Conservation (phyloP, 2,329 filamentous ascomycete species). For the Fusarium zealandicum region DNA sequence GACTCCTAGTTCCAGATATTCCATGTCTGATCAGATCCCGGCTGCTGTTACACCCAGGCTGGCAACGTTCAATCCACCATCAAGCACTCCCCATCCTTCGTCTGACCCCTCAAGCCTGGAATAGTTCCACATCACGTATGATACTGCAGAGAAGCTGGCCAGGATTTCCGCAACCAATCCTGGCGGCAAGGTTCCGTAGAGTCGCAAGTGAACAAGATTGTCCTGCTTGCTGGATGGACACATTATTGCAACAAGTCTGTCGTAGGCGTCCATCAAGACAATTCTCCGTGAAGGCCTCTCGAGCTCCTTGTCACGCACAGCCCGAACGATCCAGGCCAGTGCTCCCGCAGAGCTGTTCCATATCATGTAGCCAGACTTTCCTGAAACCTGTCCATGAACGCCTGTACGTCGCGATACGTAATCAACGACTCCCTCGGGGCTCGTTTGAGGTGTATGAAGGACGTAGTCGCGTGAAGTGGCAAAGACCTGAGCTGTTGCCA, state of each 20-base stretch:
- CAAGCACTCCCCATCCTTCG: slow-evolving; percentile 4
- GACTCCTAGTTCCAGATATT: too few species aligned
- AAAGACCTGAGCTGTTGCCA: slow-evolving; percentile 15
- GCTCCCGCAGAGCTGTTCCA: slow-evolving; percentile 14
- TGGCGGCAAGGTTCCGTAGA: background rate
- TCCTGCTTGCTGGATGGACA: background rate
- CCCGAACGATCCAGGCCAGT: slow-evolving; percentile 9
- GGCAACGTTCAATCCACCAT: background rate
- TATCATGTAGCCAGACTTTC: slow-evolving; percentile 8
- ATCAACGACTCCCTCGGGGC: background rate
- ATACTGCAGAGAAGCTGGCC: slow-evolving; percentile 10
- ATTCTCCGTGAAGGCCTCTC: background rate
- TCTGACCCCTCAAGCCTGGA: background rate
- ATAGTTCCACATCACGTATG: slow-evolving; percentile 13
- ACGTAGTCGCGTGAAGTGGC: slow-evolving; percentile 11
- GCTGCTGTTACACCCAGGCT: background rate
- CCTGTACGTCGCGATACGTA: slow-evolving; percentile 4
- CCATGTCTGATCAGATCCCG: background rate
- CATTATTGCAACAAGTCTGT: slow-evolving; percentile 12
- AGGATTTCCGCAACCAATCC: slow-evolving; percentile 5
- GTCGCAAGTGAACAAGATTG: background rate
- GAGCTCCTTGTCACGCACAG: slow-evolving; percentile 1
- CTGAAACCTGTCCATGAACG: background rate
- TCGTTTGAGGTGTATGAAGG: background rate
- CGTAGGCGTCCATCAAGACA: slow-evolving; percentile 12